Evolutionary conservation across 768 basidiomycete genomes (phyloP).

Genomic region (Leccinum arenicola): DNA sequence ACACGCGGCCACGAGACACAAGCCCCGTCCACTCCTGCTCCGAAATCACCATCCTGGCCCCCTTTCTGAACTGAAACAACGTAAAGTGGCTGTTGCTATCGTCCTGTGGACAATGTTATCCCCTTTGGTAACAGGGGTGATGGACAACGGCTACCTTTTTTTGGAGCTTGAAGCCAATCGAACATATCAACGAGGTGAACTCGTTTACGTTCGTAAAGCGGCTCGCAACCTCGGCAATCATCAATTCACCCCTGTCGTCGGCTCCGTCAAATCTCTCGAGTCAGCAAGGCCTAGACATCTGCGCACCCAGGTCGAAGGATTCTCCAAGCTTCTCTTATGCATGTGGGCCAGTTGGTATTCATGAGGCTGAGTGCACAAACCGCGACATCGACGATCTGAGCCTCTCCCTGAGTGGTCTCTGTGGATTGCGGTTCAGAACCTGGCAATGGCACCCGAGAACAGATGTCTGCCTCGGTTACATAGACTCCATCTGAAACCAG

Average conservation of each 20-base stretch:
- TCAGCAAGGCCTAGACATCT: constrained; percentile 1
- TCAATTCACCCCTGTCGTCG: constrained; percentile 64
- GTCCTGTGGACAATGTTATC: constrained; percentile 48
- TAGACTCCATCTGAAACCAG: constrained; percentile 70
- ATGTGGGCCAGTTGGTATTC: constrained; percentile 95
- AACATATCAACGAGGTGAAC: constrained; percentile 60
- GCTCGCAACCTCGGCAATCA: constrained; percentile 88
- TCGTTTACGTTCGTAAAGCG: constrained; percentile 68
- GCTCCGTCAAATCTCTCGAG: constrained; percentile 10
- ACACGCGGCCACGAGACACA: constrained; percentile 47
- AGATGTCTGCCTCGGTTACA: constrained; percentile 90
- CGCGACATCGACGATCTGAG: constrained; percentile 84
- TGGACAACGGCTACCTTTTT: constrained; percentile 50
- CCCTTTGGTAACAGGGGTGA: neutral
- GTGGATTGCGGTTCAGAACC: constrained; percentile 57
- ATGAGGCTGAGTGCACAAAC: constrained; percentile 95
- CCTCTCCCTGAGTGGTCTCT: constrained; percentile 48
- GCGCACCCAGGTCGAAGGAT: constrained; percentile 80
- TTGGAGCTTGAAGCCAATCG: constrained; percentile 71
- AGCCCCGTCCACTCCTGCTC: constrained; percentile 62
- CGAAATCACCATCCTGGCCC: constrained; percentile 41
- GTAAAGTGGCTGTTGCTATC: constrained; percentile 82
- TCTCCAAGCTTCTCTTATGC: constrained; percentile 86
- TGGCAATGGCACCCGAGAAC: constrained; percentile 76
- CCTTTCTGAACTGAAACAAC: constrained; percentile 76